phyloP scores from a whole-genome alignment of 2,329 filamentous ascomycete species.

The Colletotrichum noveboracense region DNA sequence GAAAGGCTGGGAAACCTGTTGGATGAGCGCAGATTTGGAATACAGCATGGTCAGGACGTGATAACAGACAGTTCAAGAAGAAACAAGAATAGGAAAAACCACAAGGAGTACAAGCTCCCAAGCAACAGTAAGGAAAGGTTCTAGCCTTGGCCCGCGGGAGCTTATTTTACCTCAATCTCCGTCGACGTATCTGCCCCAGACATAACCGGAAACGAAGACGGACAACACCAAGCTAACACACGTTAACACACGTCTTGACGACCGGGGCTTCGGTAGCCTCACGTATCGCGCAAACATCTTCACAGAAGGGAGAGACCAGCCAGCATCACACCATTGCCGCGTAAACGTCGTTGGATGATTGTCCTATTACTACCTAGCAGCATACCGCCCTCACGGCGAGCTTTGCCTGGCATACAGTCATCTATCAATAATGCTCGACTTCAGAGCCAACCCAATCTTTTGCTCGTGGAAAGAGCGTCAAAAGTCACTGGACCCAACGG shows the following conservation, averaged over 20 bases:
- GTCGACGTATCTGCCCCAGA: fast-evolving
- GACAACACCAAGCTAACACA: neutral
- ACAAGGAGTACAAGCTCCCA: neutral
- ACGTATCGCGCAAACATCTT: neutral
- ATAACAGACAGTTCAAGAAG: neutral
- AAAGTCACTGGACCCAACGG: conserved; percentile 15
- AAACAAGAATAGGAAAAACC: neutral
- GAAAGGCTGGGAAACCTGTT: neutral
- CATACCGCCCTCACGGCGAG: neutral
- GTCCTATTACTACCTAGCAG: conserved; percentile 11
- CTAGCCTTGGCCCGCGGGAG: fast-evolving
- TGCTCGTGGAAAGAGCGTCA: conserved; percentile 2
- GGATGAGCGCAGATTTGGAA: no score
- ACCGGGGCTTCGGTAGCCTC: neutral
- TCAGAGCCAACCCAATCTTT: neutral
- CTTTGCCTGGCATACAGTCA: conserved; percentile 8
- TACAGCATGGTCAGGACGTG: neutral
- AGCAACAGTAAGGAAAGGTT: no score
- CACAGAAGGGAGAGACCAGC: neutral
- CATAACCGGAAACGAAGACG: neutral
- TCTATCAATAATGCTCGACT: conserved; percentile 12
- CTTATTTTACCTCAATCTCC: no score
- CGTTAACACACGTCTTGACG: no score
- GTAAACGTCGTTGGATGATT: neutral
- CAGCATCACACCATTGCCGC: neutral